Evolutionary conservation across 2,329 filamentous ascomycete species (phyloP).

Genomic region (Epichloe hybrida): DNA sequence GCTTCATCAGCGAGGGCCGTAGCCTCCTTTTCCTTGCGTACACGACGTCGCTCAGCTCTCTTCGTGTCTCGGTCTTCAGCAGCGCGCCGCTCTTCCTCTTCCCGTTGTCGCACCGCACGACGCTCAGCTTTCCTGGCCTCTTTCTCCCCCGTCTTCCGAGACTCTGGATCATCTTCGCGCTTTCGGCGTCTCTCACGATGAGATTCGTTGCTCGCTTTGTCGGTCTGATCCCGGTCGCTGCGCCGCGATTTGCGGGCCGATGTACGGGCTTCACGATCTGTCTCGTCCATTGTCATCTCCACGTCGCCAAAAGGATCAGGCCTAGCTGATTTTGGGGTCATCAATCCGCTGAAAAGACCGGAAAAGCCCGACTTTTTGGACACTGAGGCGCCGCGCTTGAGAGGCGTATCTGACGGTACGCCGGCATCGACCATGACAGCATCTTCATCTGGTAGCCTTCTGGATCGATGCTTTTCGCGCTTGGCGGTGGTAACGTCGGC

Average conservation of each 20-base stretch:
- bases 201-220: conserved; percentile 32
- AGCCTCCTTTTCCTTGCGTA: conserved; percentile 35
- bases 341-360: conserved; percentile 49
- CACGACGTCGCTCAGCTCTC: conserved; percentile 35
- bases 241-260: conserved; percentile 48
- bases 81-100: conserved; percentile 35
- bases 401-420: conserved; percentile 18
- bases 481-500: conserved; percentile 20
- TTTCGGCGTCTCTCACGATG: conserved; percentile 40
- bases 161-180: conserved; percentile 44
- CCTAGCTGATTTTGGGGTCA: conserved; percentile 29
- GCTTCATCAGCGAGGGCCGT: conserved; percentile 31
- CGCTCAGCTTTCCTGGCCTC: conserved; percentile 44
- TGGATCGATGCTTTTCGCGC: conserved; percentile 21
- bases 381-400: conserved; percentile 21
- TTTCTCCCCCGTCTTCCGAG: conserved; percentile 39
- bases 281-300: conserved; percentile 34
- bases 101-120: conserved; percentile 32
- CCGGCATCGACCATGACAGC: conserved; percentile 23
- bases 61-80: conserved; percentile 35
- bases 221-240: conserved; percentile 34
- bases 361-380: conserved; percentile 42
- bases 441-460: conserved; percentile 25
- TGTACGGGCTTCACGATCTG: conserved; percentile 46
- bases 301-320: conserved; percentile 37